Evolutionary conservation across 805 yeast genomes (phyloP).

Genomic region (Millerozyma acaciae): DNA sequence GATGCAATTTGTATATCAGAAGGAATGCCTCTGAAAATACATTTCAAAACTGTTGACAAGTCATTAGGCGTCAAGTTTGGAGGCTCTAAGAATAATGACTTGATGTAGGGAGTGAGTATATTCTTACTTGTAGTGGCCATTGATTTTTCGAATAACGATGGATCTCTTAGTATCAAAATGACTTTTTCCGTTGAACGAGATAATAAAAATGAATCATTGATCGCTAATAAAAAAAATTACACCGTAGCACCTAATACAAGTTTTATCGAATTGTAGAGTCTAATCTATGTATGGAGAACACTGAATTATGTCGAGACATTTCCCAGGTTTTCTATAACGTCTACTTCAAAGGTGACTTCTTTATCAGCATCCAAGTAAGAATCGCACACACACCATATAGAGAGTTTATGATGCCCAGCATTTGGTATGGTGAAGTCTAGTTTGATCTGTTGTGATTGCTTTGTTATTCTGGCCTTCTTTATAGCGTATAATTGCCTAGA

Average conservation of each 20-base stretch:
- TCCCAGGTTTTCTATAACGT: constrained; percentile 30
- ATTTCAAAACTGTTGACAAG: constrained; percentile 56
- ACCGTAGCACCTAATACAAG: too few relatives aligned
- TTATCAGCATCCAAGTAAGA: constrained; percentile 91
- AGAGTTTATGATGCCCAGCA: constrained; percentile 58
- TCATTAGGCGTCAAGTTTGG: constrained; percentile 63
- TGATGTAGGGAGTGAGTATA: constrained; percentile 55
- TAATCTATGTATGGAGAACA: too few relatives aligned
- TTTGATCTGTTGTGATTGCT: constrained; percentile 49
- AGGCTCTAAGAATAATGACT: constrained; percentile 57
- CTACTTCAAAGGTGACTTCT: constrained; percentile 57
- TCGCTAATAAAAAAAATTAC: too few relatives aligned
- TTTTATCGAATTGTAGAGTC: too few relatives aligned
- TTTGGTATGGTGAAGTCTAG: constrained; percentile 56
- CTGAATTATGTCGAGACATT: too few relatives aligned
- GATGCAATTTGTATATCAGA: constrained; percentile 70
- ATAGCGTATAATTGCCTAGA: constrained; percentile 66
- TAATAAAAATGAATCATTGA: too few relatives aligned
- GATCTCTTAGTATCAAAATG: neutral
- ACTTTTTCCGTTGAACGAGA: too few relatives aligned
- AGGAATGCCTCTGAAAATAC: constrained; percentile 58
- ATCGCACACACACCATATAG: constrained; percentile 86
- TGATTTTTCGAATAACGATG: neutral
- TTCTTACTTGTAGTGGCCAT: constrained; percentile 15
- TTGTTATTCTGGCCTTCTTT: constrained; percentile 54